These are phyloP conservation scores for Tilletia horrida DNA, from an alignment of 1,284 basidiomycete genomes.

Conservation along the genomic window DNA sequence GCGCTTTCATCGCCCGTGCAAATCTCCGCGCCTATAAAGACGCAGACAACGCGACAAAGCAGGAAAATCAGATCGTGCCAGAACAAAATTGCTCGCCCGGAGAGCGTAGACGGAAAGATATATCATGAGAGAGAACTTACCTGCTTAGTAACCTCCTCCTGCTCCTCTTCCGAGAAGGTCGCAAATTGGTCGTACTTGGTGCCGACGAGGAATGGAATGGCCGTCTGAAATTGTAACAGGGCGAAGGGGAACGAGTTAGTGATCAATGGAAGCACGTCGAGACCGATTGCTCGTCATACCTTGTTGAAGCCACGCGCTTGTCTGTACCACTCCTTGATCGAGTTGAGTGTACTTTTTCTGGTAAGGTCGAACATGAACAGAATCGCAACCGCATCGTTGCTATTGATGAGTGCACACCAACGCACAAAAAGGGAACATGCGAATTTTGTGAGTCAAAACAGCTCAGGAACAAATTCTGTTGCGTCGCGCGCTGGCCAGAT, in stretches of 20 bases:
- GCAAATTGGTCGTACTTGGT: constrained; percentile 97
- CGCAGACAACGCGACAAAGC: not conserved
- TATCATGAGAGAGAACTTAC: constrained; percentile 52
- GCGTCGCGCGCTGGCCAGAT: not conserved
- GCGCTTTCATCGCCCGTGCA: constrained; percentile 96
- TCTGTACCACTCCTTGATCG: constrained; percentile 98
- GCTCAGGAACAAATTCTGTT: no score
- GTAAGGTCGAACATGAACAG: constrained; percentile 99
- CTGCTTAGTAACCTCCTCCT: constrained; percentile 98
- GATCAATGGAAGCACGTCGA: not conserved
- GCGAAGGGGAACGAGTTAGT: not conserved
- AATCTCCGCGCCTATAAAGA: constrained; percentile 67
- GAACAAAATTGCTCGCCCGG: no score
- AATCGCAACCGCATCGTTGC: constrained; percentile 96
- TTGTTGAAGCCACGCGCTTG: constrained; percentile 96
- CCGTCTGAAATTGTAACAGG: constrained; percentile 29
- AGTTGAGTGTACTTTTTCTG: constrained; percentile 92
- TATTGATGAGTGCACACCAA: not conserved
- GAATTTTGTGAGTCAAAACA: no score
- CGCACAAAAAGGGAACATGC: no score
- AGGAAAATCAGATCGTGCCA: not conserved
- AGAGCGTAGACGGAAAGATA: no score
- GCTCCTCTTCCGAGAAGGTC: constrained; percentile 91
- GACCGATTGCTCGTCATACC: constrained; percentile 10
- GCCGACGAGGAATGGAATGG: constrained; percentile 65